Evolutionary conservation across 2,329 filamentous ascomycete genomes (phyloP), one percentile per base, ranked within the genome.

Genomic region (Fusarium sp.): DNA sequence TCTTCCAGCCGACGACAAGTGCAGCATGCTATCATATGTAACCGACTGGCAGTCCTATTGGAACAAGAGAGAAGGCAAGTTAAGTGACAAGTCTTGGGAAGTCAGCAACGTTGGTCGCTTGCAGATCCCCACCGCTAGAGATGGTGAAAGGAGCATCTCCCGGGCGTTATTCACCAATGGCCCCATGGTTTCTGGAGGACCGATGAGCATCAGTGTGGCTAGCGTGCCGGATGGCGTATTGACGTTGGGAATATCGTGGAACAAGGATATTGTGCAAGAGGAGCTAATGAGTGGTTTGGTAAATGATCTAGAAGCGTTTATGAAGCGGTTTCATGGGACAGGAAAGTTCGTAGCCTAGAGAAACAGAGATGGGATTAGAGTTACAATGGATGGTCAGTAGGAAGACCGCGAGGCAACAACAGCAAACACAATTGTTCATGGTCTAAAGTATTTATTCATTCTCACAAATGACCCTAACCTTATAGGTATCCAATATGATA

Each of bases 81-180:
- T 77, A 12, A 81, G 86, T 10, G 74, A 78, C 3, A 70, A 71
- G 4, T 83, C 85, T 1, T 89, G 86, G 83, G 84, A 85, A 65
- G 71, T 89, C 6, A 88, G 84, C 64, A 90, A 89, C 70, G 63
- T 88, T 6, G 87, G 88, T 1, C 78, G 78, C 13, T 72, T 85
- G n/a, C 72, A 77, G 6, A 59, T 66, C 43, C 7, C 69, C 10
- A 34, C 57, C 47, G 23, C 46, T 2, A 63, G 37, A 2, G 63
- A 60, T 1, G 61, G 47, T 4, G 83, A 81, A 81, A 65, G 66
- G 16, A 51, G 31, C 3, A 80, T 88, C 27, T 78, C 80, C 5
- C 81, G 84, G n/a, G 74, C 81, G 16, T 68, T 88, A 13, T 88
- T 89, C 71, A 82, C 84, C 0, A 87, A 88, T 62, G 82, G 85